Percentiles rank a stretch among this genome's conserved stretches.
phyloP scores from a whole-genome alignment of 129 eudicot genomes.

The Gnaphalium uliginosum region DNA sequence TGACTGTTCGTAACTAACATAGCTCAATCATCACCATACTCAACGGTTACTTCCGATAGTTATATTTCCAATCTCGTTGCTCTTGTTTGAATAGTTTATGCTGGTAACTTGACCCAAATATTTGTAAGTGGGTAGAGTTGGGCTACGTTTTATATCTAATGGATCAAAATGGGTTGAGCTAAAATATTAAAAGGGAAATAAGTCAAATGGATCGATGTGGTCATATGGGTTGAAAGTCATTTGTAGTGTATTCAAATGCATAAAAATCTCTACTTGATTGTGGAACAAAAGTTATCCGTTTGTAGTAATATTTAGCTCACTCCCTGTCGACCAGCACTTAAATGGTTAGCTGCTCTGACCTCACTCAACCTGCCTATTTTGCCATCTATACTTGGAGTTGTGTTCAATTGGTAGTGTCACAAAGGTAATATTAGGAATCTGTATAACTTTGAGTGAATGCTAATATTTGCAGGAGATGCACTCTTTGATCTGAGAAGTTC shows the following conservation, averaged over 20 bases:
- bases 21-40: constrained; percentile 6
- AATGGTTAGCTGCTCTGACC: neutral
- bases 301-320: neutral
- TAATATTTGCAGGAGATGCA: constrained; percentile 72
- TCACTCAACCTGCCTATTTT: neutral
- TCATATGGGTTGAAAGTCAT: neutral
- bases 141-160: neutral
- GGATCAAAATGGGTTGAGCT: neutral
- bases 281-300: neutral
- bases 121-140: no score
- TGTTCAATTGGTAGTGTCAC: neutral
- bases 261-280: neutral
- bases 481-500: constrained; percentile 64
- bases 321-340: neutral
- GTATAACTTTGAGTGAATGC: constrained; percentile 8
- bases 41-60: no score
- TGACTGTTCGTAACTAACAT: neutral
- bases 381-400: neutral
- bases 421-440: constrained; percentile 3
- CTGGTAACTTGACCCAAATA: no score
- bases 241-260: neutral
- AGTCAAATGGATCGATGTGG: neutral
- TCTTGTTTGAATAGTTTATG: no score
- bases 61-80: neutral
- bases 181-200: neutral